A percentile compares a stretch with the other conserved stretches of the same genome.
Conservation (phyloP, 768 basidiomycete genomes). For the Hemileccinum impolitum region DNA sequence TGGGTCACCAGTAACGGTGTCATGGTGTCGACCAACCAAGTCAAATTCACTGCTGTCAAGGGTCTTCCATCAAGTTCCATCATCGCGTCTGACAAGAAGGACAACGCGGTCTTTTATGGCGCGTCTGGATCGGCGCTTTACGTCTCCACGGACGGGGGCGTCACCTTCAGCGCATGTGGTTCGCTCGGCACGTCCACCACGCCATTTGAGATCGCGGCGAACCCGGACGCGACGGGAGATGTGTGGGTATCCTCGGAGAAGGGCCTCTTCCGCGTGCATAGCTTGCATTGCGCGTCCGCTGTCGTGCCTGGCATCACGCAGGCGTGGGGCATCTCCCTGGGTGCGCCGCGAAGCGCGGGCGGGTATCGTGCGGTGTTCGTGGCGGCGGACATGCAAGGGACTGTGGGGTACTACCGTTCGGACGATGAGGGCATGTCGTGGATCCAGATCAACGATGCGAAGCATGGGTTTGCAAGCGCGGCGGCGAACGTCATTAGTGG, state of each 20-base stretch:
- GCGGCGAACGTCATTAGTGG: constrained; percentile 46
- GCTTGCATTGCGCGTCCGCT: not conserved
- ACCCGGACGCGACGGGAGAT: constrained; percentile 3
- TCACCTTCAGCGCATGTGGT: constrained; percentile 35
- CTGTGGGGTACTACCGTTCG: constrained; percentile 40
- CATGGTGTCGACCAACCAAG: constrained; percentile 10
- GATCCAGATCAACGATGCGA: constrained; percentile 56
- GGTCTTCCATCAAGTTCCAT: constrained; percentile 50
- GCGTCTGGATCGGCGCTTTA: constrained; percentile 56
- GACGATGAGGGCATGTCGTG: constrained; percentile 55
- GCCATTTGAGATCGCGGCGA: constrained; percentile 10
- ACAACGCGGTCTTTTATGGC: constrained; percentile 56
- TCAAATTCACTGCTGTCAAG: constrained; percentile 12
- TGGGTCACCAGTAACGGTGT: constrained; percentile 7
- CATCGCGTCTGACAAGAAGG: constrained; percentile 63
- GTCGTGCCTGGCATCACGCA: not conserved
- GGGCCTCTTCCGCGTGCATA: constrained; percentile 6
- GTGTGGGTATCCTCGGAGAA: constrained; percentile 11
- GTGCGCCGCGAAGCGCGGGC: not conserved
- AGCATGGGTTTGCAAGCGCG: constrained; percentile 55
- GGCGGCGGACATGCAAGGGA: not conserved
- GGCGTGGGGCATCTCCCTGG: constrained; percentile 6
- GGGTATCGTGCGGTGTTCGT: constrained; percentile 6
- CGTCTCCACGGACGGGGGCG: constrained; percentile 53
- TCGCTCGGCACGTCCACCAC: constrained; percentile 4